Evolutionary conservation across 257 asterid species (phyloP).

Genomic region (Craterostigma plantagineum): DNA sequence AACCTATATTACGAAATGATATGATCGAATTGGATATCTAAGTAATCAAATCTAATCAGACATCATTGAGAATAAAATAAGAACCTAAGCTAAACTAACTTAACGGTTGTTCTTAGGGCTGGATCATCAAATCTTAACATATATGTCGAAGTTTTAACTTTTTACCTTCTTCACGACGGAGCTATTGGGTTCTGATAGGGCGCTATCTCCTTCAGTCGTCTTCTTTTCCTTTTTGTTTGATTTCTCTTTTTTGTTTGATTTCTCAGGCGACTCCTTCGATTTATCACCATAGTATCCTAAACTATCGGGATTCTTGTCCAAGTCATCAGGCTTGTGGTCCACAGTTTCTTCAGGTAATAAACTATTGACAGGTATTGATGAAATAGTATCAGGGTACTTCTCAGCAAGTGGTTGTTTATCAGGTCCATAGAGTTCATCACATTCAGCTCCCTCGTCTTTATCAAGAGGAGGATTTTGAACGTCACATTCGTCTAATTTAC

Average conservation of each 20-base stretch:
- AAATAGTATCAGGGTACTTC: constrained; percentile 45
- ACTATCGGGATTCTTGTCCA: constrained; percentile 2
- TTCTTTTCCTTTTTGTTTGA: constrained; percentile 18
- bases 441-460: constrained; percentile 56
- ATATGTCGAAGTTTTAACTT: too few relatives aligned
- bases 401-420: constrained; percentile 47
- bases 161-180: constrained; percentile 27
- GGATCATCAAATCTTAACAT: too few relatives aligned
- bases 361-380: constrained; percentile 15
- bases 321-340: constrained; percentile 11
- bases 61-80: too few relatives aligned
- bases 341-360: constrained; percentile 14
- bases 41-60: too few relatives aligned
- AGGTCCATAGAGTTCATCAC: constrained; percentile 90
- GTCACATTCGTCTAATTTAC: constrained; percentile 12
- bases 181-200: constrained; percentile 25
- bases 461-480: constrained; percentile 19
- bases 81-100: too few relatives aligned
- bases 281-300: too few relatives aligned
- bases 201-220: constrained; percentile 17
- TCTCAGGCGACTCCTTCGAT: constrained; percentile 19
- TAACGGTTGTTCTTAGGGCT: too few relatives aligned
- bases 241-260: constrained; percentile 18
- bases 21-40: too few relatives aligned
- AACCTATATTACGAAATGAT: constrained; percentile 33